These are phyloP conservation scores for Aegilops tauschii DNA, from an alignment of 176 grass and related monocot genomes.

Conservation along the genomic window DNA sequence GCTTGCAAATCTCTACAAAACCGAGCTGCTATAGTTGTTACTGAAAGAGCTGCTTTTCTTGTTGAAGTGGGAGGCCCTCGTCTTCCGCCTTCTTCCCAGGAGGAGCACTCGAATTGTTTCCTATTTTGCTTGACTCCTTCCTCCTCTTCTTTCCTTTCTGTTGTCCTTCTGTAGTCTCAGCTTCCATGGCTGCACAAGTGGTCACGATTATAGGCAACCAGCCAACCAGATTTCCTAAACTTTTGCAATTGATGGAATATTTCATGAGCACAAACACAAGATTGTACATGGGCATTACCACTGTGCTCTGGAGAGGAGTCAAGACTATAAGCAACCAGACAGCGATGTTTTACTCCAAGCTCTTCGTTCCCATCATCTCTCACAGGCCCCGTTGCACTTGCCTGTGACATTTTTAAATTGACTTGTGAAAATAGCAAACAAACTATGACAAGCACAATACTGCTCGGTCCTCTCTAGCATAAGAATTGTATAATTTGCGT, in stretches of 20 bases:
- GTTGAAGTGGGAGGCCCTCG: conserved; percentile 47
- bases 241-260: neutral
- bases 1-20: conserved; percentile 15
- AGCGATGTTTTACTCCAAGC: conserved; percentile 26
- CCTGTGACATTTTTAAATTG: too few species aligned
- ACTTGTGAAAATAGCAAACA: too few species aligned
- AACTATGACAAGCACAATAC: too few species aligned
- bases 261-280: neutral
- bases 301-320: conserved; percentile 25
- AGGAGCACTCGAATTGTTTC: conserved; percentile 31
- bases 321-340: conserved; percentile 38
- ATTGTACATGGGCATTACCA: conserved; percentile 16
- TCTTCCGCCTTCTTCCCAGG: conserved; percentile 54
- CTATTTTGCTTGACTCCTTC: conserved; percentile 36
- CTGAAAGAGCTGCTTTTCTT: too few species aligned
- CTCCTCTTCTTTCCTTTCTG: neutral
- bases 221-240: neutral
- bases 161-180: neutral
- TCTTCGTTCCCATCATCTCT: conserved; percentile 31
- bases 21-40: conserved; percentile 48
- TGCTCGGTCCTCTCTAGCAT: too few species aligned
- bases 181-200: conserved; percentile 42
- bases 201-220: neutral
- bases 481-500: too few species aligned
- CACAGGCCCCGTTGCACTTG: too few species aligned